Evolutionary conservation across 108 stramenopile species (phyloP), one percentile per base, ranked within the genome.

Genomic region (Nannochloropsis oceanica): DNA sequence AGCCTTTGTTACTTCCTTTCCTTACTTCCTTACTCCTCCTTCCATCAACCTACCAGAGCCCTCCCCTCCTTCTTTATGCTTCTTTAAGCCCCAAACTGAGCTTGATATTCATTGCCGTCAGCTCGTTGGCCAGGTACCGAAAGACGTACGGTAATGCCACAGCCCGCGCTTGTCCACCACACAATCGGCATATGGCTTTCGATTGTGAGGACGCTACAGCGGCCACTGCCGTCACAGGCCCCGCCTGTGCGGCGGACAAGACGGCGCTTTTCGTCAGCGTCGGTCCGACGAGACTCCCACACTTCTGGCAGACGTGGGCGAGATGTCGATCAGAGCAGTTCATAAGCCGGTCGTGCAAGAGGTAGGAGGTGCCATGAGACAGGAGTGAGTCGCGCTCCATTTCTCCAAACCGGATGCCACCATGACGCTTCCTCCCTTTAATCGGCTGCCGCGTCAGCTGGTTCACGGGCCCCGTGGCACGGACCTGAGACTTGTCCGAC

Each of bases 351-450:
- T 99, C 97, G 43, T 96, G 96, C 44, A 99, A 93, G 26, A 98
- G 89, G 91, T 95, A 98, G 26, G 97, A 82, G 80, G 84, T 89
- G 9, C 98, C 98, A 86, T 99, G 98, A 84, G 94, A 95, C 12
- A 99, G 92, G 3, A 99, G 92, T 83, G 97, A 94, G 87, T 99
- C 98, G 20, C 98, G 94, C 93, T 99, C 98, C 98, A 99, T 99
- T 92, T 99, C 98, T 44, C 98, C 98, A 13, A 99, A 92, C 82
- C 99, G 95, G 84, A 98, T 96, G 84, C 97, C 97, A 85, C 97
- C 99, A 81, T 95, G 95, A 82, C 95, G 95, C 94, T 98, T 98
- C 82, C 97, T 90, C 43, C 99, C 99, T 89, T 99, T 99, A 84
- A 98, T 95, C 9, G 99, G 99, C 89, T 99, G 99, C 42, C 97